Evolutionary conservation across 2,329 filamentous ascomycete genomes (phyloP).

Genomic region (Shiraia sp.): DNA sequence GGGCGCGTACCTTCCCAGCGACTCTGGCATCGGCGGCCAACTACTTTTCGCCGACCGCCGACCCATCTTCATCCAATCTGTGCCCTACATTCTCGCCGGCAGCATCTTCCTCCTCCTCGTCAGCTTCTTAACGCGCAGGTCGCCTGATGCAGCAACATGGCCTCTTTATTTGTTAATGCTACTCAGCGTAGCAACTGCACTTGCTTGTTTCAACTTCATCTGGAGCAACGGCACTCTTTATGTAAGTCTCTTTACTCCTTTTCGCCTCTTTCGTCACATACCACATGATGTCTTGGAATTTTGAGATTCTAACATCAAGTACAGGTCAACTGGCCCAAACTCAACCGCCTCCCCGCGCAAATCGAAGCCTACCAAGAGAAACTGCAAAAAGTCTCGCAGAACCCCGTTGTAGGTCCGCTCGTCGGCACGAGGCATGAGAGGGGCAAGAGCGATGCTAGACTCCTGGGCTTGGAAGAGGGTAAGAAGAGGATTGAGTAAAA

Average conservation of each 20-base stretch:
- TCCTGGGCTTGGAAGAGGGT: slow-evolving; percentile 88
- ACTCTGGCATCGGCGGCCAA: slow-evolving; percentile 69
- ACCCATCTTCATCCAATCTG: slow-evolving; percentile 86
- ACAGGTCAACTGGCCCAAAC: slow-evolving; percentile 96
- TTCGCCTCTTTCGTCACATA: slow-evolving; percentile 5
- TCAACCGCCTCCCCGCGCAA: slow-evolving; percentile 86
- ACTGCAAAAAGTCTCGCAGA: slow-evolving; percentile 78
- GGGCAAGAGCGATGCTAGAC: slow-evolving; percentile 78
- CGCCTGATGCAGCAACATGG: slow-evolving; percentile 75
- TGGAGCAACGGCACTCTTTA: slow-evolving; percentile 87
- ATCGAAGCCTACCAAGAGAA: slow-evolving; percentile 88
- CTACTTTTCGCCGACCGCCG: slow-evolving; percentile 82
- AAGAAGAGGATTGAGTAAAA: slow-evolving; percentile 92
- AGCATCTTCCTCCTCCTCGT: slow-evolving; percentile 82
- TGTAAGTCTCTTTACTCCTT: slow-evolving; percentile 64
- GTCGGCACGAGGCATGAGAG: slow-evolving; percentile 71
- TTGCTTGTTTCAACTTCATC: slow-evolving; percentile 77
- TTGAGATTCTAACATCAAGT: too few relatives aligned
- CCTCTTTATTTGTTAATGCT: slow-evolving; percentile 81
- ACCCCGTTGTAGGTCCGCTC: slow-evolving; percentile 77
- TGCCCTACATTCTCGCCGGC: slow-evolving; percentile 87
- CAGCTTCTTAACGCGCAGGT: slow-evolving; percentile 70
- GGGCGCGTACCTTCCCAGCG: slow-evolving; percentile 78
- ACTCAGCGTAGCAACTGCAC: slow-evolving; percentile 72
- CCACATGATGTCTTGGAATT: too few relatives aligned